Evolutionary conservation across 306 rosid genomes (phyloP).

Genomic region (Prunus davidiana): DNA sequence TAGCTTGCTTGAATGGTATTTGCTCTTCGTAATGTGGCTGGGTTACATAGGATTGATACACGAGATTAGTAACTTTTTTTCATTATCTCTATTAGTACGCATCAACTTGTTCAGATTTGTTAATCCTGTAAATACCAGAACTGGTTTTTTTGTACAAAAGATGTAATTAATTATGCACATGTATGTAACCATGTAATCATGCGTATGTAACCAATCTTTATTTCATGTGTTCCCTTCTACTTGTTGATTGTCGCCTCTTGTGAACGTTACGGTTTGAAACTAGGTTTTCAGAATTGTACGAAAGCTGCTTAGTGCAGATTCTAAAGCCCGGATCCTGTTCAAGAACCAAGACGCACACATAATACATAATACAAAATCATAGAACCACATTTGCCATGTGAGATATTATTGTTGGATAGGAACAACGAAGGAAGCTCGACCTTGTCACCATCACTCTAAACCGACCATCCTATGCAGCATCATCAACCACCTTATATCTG

Average conservation of each 20-base stretch:
- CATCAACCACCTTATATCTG: not conserved
- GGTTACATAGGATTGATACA: slow-evolving; percentile 14
- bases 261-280: too few species aligned
- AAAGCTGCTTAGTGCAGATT: too few species aligned
- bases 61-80: slow-evolving; percentile 2
- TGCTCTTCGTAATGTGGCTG: not conserved
- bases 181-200: not conserved
- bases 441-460: not conserved
- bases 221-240: too few species aligned
- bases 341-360: too few species aligned
- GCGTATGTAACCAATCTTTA: not conserved
- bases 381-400: not conserved
- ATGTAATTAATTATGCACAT: not conserved
- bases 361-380: not conserved
- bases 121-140: not conserved
- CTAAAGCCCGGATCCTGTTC: too few species aligned
- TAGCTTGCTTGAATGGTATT: not conserved
- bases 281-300: too few species aligned
- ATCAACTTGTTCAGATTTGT: not conserved
- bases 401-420: not conserved
- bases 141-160: slow-evolving; percentile 1
- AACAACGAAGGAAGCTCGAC: not conserved
- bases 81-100: slow-evolving; percentile 5
- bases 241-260: too few species aligned
- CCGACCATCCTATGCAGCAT: not conserved